Evolutionary conservation across 495 filamentous ascomycete genomes (phyloP).

Genomic region (Penicillium cosmopolitanum): DNA sequence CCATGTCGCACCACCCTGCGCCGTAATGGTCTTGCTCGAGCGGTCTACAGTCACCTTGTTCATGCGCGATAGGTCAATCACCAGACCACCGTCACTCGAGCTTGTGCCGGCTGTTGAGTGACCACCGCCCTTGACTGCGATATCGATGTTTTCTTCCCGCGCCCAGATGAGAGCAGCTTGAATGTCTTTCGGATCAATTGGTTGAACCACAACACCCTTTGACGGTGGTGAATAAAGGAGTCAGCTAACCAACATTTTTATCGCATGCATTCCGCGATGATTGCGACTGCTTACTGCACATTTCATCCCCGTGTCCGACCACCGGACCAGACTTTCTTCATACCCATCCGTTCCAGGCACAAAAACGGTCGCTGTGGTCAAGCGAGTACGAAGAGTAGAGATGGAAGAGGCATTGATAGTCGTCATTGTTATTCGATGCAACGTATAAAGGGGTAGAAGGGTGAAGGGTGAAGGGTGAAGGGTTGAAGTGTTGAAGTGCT

Average conservation of each 20-base stretch:
- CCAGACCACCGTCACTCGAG: conserved; percentile 51
- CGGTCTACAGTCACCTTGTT: conserved; percentile 50
- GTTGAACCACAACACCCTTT: conserved; percentile 47
- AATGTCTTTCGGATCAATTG: conserved; percentile 41
- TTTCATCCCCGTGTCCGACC: conserved; percentile 43
- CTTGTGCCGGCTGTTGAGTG: conserved; percentile 56
- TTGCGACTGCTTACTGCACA: conserved; percentile 26
- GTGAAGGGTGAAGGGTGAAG: no score
- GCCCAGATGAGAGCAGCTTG: conserved; percentile 47
- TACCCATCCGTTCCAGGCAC: conserved; percentile 37
- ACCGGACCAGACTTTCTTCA: conserved; percentile 35
- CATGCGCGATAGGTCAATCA: conserved; percentile 60
- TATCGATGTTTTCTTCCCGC: conserved; percentile 42
- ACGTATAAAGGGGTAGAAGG: no score
- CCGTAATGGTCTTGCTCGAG: conserved; percentile 46
- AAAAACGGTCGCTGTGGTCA: conserved; percentile 29
- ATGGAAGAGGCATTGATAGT: conserved; percentile 18
- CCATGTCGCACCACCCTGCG: conserved; percentile 59
- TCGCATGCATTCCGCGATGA: background rate
- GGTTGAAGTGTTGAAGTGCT: no score
- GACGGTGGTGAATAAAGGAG: no score
- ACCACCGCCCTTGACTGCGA: conserved; percentile 57
- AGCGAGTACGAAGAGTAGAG: conserved; percentile 22
- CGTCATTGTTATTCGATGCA: conserved; percentile 16
- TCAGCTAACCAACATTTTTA: no score